Percentiles rank a stretch among this genome's conserved stretches.
Evolutionary conservation across 2,329 filamentous ascomycete species (phyloP).

Genomic region (Phyllosticta citribraziliensis): DNA sequence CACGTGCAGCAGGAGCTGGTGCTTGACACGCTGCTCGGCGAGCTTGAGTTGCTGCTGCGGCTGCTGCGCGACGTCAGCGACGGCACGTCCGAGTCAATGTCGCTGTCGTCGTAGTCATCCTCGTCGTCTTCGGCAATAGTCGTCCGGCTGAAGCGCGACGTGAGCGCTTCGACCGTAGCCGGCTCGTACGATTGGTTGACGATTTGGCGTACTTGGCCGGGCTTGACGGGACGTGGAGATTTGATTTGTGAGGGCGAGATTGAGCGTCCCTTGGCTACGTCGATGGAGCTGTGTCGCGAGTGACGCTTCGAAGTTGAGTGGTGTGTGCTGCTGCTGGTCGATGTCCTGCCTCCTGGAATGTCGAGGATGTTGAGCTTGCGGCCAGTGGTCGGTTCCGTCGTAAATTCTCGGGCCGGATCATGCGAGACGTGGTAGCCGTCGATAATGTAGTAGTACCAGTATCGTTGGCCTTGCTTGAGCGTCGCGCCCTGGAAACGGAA

Average conservation of each 20-base stretch:
- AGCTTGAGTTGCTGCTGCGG: conserved; percentile 46
- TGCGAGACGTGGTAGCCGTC: conserved; percentile 97
- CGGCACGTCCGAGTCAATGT: conserved; percentile 55
- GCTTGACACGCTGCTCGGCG: conserved; percentile 55
- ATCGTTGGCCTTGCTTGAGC: conserved; percentile 78
- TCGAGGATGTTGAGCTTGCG: conserved; percentile 97
- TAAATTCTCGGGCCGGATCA: conserved; percentile 82
- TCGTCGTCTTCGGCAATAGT: conserved; percentile 44
- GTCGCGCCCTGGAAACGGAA: conserved; percentile 89
- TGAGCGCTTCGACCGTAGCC: conserved; percentile 68
- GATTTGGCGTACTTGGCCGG: conserved; percentile 79
- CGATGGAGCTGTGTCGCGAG: conserved; percentile 47
- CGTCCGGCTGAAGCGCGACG: conserved; percentile 58
- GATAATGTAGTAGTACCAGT: conserved; percentile 99
- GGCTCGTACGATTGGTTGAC: conserved; percentile 71
- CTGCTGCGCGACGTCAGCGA: conserved; percentile 57
- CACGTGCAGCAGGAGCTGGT: conserved; percentile 64
- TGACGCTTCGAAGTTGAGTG: conserved; percentile 38
- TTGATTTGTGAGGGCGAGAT: conserved; percentile 83
- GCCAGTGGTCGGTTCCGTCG: conserved; percentile 90
- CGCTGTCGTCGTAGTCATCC: conserved; percentile 57
- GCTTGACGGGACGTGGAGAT: conserved; percentile 80
- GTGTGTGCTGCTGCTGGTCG: conserved; percentile 14
- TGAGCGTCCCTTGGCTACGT: conserved; percentile 80
- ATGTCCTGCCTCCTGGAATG: conserved; percentile 53